These are phyloP conservation scores for Trametes hirsuta DNA, from an alignment of 1,284 basidiomycete genomes.

Conservation along the genomic window DNA sequence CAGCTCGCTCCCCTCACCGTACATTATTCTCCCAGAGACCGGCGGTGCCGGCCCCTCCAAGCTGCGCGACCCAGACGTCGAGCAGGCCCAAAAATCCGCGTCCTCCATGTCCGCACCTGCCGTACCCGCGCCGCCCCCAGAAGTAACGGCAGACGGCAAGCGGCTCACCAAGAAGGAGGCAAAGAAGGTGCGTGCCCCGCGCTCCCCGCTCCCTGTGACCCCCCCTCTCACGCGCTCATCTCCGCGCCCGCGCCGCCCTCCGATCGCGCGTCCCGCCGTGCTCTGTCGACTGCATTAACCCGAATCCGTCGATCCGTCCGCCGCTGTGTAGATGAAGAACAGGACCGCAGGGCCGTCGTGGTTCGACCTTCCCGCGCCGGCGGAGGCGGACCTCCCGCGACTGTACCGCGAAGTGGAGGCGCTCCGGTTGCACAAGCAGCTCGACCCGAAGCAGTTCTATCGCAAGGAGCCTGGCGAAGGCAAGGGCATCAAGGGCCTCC, in stretches of 20 bases:
- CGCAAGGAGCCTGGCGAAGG: constrained; percentile 82
- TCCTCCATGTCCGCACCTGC: constrained; percentile 50
- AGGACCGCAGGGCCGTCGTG: constrained; percentile 84
- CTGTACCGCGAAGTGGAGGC: constrained; percentile 94
- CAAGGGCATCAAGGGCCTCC: constrained; percentile 83
- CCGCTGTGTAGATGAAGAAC: constrained; percentile 57
- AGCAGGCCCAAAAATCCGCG: constrained; percentile 50
- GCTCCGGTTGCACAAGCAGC: constrained; percentile 85
- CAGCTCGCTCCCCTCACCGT: constrained; percentile 59
- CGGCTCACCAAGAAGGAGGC: constrained; percentile 67
- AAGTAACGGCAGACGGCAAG: constrained; percentile 60
- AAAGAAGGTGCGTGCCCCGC: constrained; percentile 57
- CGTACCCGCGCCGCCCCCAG: constrained; percentile 59
- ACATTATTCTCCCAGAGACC: constrained; percentile 55
- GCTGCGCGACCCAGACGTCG: constrained; percentile 65
- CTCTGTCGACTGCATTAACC: not conserved
- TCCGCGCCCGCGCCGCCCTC: not conserved
- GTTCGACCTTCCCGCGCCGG: constrained; percentile 90
- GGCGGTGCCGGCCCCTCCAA: constrained; percentile 47
- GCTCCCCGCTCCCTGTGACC: not conserved
- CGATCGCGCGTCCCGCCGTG: not conserved
- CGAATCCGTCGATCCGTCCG: not conserved
- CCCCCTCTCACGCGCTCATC: constrained; percentile 10
- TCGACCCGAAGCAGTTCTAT: constrained; percentile 98
- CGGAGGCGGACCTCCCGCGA: constrained; percentile 79